phyloP scores from a whole-genome alignment of 495 filamentous ascomycete genomes.

The Penicillium parvum region DNA sequence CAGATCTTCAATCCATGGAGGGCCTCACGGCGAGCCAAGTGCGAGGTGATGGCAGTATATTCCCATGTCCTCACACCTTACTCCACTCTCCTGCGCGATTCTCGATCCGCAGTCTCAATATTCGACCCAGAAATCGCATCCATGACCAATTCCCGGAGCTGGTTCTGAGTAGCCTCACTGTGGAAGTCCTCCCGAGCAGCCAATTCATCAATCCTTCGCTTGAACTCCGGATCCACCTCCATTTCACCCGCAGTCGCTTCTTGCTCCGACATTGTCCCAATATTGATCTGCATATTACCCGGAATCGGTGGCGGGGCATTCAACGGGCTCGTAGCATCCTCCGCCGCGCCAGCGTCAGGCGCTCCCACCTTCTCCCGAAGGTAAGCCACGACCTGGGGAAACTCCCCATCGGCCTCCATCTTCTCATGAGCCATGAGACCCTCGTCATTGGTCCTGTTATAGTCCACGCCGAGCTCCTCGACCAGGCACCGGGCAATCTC shows the following conservation, averaged over 20 bases:
- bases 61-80: slow-evolving; percentile 23
- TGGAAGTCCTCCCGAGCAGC: slow-evolving; percentile 69
- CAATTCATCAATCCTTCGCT: slow-evolving; percentile 70
- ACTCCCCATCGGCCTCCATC: slow-evolving; percentile 67
- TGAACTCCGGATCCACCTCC: slow-evolving; percentile 65
- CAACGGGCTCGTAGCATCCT: slow-evolving; percentile 24
- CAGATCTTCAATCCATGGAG: too few relatives aligned
- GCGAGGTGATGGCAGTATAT: neutral
- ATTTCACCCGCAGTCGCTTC: slow-evolving; percentile 43
- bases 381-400: slow-evolving; percentile 63
- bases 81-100: slow-evolving; percentile 56
- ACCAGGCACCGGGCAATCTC: slow-evolving; percentile 71
- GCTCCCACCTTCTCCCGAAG: slow-evolving; percentile 47
- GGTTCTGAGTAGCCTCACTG: slow-evolving; percentile 62
- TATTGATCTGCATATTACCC: slow-evolving; percentile 59
- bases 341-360: slow-evolving; percentile 18
- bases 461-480: slow-evolving; percentile 73
- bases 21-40: neutral
- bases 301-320: slow-evolving; percentile 54
- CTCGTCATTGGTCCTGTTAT: slow-evolving; percentile 56
- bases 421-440: slow-evolving; percentile 67
- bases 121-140: slow-evolving; percentile 59
- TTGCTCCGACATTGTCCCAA: slow-evolving; percentile 62
- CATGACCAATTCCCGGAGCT: slow-evolving; percentile 63
- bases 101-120: slow-evolving; percentile 50